A percentile compares a stretch with the other conserved stretches of the same genome.
Evolutionary conservation across 805 yeast genomes (phyloP).

Genomic region (Wickerhamomyces kurtzmanii): DNA sequence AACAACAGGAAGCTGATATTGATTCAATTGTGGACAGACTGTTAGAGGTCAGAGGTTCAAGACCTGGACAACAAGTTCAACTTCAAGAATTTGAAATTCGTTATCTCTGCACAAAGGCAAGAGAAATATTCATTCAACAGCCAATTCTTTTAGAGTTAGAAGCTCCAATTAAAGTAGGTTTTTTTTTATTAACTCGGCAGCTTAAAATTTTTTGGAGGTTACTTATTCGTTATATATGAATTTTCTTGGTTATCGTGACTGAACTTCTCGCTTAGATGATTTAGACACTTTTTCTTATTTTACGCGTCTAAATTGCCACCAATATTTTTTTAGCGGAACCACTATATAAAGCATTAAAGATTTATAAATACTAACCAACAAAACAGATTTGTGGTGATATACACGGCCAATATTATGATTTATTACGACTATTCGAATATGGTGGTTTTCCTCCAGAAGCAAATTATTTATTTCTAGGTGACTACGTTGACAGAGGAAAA

Average conservation of each 20-base stretch:
- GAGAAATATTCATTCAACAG: slow-evolving; percentile 96
- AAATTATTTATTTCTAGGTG: slow-evolving; percentile 90
- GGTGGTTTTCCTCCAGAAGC: slow-evolving; percentile 99
- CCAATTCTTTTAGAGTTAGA: slow-evolving; percentile 92
- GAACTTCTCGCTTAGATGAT: background rate
- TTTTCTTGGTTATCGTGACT: slow-evolving; percentile 1
- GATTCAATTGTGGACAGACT: slow-evolving; percentile 96
- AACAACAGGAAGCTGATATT: slow-evolving; percentile 76
- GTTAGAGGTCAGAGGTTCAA: slow-evolving; percentile 93
- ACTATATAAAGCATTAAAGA: background rate
- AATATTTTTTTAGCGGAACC: background rate
- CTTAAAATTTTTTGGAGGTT: slow-evolving; percentile 10
- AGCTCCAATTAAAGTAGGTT: slow-evolving; percentile 87
- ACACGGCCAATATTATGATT: slow-evolving; percentile 96
- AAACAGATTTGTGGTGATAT: slow-evolving; percentile 95
- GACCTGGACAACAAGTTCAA: slow-evolving; percentile 96
- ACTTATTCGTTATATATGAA: too few species aligned
- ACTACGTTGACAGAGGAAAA: slow-evolving; percentile 97
- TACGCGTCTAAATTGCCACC: background rate
- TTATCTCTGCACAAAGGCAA: slow-evolving; percentile 91
- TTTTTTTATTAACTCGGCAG: slow-evolving; percentile 1
- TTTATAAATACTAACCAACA: too few species aligned
- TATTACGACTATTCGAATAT: slow-evolving; percentile 89
- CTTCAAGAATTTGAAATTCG: slow-evolving; percentile 91
- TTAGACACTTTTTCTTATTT: slow-evolving; percentile 8